A percentile compares a stretch with the other conserved stretches of the same genome.
These are phyloP conservation scores for Torrubiellomyces zombiae DNA, from an alignment of 2,329 filamentous ascomycete genomes.

Conservation along the genomic window DNA sequence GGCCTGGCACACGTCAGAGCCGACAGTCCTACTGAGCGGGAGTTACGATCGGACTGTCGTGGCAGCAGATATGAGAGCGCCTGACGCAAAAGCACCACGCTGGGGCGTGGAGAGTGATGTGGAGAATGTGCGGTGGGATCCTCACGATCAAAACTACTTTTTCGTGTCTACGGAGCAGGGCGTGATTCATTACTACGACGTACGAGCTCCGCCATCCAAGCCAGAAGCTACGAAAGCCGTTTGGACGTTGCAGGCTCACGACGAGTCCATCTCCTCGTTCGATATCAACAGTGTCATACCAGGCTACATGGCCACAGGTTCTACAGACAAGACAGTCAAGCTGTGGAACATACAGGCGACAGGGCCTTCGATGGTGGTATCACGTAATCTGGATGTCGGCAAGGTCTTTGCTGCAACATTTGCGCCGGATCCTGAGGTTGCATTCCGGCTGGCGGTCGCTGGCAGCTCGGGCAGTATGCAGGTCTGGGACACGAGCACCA, in stretches of 20 bases:
- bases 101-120: constrained; percentile 96
- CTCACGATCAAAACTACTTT: constrained; percentile 84
- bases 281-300: constrained; percentile 82
- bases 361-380: constrained; percentile 80
- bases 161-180: constrained; percentile 89
- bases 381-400: constrained; percentile 81
- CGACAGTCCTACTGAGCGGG: constrained; percentile 78
- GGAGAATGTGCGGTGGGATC: constrained; percentile 83
- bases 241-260: constrained; percentile 92
- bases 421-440: constrained; percentile 77
- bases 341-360: constrained; percentile 77
- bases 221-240: constrained; percentile 66
- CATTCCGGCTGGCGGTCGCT: constrained; percentile 81
- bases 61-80: constrained; percentile 90
- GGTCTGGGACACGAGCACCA: constrained; percentile 94
- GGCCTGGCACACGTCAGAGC: constrained; percentile 78
- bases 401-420: constrained; percentile 88
- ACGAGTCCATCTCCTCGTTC: constrained; percentile 80
- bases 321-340: constrained; percentile 89
- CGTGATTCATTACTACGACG: constrained; percentile 81
- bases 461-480: constrained; percentile 87
- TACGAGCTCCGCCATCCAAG: constrained; percentile 56
- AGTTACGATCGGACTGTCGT: constrained; percentile 91
- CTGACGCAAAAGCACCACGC: constrained; percentile 61
- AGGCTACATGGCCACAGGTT: constrained; percentile 85